Evolutionary conservation across 768 basidiomycete species (phyloP).

Genomic region (Tylopilus subfusipes): DNA sequence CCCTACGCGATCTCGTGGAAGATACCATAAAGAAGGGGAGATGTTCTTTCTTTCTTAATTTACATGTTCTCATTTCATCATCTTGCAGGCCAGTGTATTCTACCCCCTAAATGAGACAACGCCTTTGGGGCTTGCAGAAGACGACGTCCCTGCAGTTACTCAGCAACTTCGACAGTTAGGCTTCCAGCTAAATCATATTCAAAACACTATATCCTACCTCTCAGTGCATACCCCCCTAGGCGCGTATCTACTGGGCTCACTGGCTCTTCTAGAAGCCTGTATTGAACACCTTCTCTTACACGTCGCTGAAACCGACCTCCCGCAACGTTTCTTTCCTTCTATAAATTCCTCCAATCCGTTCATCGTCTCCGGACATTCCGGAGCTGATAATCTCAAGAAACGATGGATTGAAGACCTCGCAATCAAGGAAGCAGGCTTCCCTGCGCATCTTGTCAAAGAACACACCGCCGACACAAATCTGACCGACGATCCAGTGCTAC

Average conservation of each 20-base stretch:
- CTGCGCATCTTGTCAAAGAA: constrained; percentile 62
- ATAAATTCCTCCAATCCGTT: constrained; percentile 69
- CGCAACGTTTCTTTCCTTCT: constrained; percentile 61
- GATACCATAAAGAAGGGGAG: constrained; percentile 71
- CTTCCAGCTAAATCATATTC: constrained; percentile 56
- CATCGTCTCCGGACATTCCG: constrained; percentile 60
- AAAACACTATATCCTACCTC: constrained; percentile 53
- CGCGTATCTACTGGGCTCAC: constrained; percentile 54
- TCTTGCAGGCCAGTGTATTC: constrained; percentile 45
- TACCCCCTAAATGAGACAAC: constrained; percentile 42
- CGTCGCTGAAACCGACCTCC: constrained; percentile 85
- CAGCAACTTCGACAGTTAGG: constrained; percentile 61
- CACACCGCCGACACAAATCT: constrained; percentile 38
- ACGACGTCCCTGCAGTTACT: constrained; percentile 42
- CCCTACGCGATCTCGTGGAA: constrained; percentile 77
- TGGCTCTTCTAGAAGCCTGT: constrained; percentile 69
- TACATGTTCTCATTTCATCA: neutral
- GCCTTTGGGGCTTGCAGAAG: constrained; percentile 37
- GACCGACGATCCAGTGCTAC: constrained; percentile 47
- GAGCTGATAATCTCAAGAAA: constrained; percentile 57
- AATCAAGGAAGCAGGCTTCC: constrained; percentile 82
- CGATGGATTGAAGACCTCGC: constrained; percentile 82
- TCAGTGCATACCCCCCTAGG: constrained; percentile 55
- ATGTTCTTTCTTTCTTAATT: neutral
- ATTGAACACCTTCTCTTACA: constrained; percentile 84